Evolutionary conservation across 2,329 filamentous ascomycete genomes (phyloP).

Genomic region (Aspergillus hortae): DNA sequence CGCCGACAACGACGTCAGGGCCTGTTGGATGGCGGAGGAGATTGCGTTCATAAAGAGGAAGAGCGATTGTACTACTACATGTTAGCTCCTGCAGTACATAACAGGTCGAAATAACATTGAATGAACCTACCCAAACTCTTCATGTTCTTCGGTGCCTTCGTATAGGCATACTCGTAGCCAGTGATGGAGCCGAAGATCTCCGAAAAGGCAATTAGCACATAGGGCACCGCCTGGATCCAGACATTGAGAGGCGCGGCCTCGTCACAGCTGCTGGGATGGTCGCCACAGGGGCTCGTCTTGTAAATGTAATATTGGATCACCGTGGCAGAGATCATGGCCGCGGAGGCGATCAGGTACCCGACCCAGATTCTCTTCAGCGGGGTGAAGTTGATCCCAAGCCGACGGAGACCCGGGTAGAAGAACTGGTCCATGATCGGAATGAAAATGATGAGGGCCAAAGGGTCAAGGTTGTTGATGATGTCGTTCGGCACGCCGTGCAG

Average conservation of each 20-base stretch:
- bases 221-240: conserved; percentile 49
- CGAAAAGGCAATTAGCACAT: conserved; percentile 53
- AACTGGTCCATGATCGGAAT: conserved; percentile 53
- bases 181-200: conserved; percentile 58
- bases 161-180: conserved; percentile 70
- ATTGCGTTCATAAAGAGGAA: conserved; percentile 68
- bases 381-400: conserved; percentile 46
- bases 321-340: conserved; percentile 50
- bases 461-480: conserved; percentile 52
- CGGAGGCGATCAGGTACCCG: conserved; percentile 48
- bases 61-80: conserved; percentile 53
- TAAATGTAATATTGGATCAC: conserved; percentile 55
- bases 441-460: conserved; percentile 51
- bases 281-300: conserved; percentile 57
- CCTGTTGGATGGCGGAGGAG: conserved; percentile 65
- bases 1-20: conserved; percentile 57
- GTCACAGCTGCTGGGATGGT: conserved; percentile 48
- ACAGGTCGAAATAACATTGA: conserved; percentile 50
- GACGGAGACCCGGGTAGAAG: conserved; percentile 49
- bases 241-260: conserved; percentile 59
- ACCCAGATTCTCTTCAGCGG: conserved; percentile 52
- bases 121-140: conserved; percentile 63
- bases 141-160: conserved; percentile 75
- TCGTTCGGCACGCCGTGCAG: conserved; percentile 54
- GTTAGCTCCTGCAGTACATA: not conserved